Conservation (phyloP, 331 rosid species). For the Pyracantha coccinea region DNA sequence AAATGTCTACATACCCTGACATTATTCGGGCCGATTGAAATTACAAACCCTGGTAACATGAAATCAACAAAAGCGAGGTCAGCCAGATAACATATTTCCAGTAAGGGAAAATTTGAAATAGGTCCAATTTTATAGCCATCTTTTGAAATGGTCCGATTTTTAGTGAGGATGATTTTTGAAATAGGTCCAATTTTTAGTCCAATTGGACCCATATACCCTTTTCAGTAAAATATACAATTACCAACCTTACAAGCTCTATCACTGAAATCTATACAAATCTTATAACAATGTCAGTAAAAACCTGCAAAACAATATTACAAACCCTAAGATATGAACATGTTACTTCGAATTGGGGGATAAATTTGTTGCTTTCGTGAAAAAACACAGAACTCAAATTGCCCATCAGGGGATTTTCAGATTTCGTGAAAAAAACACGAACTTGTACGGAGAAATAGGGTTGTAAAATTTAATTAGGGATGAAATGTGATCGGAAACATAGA, state of each 20-base stretch:
- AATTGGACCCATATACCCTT: no score
- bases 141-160: no score
- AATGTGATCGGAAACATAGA: background rate
- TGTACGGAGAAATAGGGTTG: no score
- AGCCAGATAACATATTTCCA: background rate
- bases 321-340: background rate
- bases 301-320: background rate
- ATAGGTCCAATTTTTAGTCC: no score
- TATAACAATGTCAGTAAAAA: background rate
- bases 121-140: no score
- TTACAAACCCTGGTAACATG: background rate
- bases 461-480: background rate
- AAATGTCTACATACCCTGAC: slow-evolving; percentile 2
- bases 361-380: background rate
- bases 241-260: background rate
- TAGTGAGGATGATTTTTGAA: no score
- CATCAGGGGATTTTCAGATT: background rate
- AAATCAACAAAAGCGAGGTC: background rate
- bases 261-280: background rate
- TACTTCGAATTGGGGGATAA: background rate
- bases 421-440: no score
- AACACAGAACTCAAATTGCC: background rate
- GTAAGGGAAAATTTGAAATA: no score
- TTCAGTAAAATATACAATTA: background rate
- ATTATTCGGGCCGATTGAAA: background rate